These are phyloP conservation scores for Erysimum cheiranthoides DNA, from an alignment of 345 rosid genomes.

Conservation along the genomic window DNA sequence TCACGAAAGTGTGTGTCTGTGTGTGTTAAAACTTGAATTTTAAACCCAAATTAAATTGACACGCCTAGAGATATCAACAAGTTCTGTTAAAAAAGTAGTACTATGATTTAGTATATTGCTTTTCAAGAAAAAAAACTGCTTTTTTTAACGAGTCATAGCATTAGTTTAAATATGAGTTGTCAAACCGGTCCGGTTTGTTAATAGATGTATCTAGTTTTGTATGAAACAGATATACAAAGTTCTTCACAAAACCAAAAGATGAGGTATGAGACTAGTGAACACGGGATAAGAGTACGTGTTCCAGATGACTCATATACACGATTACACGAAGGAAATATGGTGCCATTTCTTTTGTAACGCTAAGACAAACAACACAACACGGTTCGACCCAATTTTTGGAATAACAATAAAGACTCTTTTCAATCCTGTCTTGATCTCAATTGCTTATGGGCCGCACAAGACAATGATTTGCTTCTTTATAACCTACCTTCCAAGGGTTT, in stretches of 20 bases:
- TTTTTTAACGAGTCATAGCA: background rate
- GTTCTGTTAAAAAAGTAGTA: background rate
- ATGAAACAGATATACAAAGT: background rate
- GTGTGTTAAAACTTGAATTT: background rate
- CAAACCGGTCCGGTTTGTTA: slow-evolving; percentile 1
- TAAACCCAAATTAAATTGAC: background rate
- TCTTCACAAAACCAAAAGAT: background rate
- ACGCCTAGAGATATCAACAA: background rate
- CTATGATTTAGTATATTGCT: background rate
- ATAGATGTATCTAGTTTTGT: background rate
- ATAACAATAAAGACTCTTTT: background rate
- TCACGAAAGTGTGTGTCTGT: background rate
- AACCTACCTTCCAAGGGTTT: background rate
- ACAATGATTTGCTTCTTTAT: background rate
- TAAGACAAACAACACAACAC: too few relatives aligned
- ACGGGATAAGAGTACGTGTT: background rate
- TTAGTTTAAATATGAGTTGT: background rate
- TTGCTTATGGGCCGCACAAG: background rate
- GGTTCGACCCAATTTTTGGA: background rate
- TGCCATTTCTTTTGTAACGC: background rate
- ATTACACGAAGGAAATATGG: background rate
- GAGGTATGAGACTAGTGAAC: background rate
- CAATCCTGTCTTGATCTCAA: background rate
- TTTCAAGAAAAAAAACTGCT: background rate
- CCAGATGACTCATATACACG: background rate